Percentiles rank a stretch among this genome's conserved stretches.
These are phyloP conservation scores for Cystobasidiaceae sp. DNA, from an alignment of 1,284 basidiomycete species.

Conservation along the genomic window DNA sequence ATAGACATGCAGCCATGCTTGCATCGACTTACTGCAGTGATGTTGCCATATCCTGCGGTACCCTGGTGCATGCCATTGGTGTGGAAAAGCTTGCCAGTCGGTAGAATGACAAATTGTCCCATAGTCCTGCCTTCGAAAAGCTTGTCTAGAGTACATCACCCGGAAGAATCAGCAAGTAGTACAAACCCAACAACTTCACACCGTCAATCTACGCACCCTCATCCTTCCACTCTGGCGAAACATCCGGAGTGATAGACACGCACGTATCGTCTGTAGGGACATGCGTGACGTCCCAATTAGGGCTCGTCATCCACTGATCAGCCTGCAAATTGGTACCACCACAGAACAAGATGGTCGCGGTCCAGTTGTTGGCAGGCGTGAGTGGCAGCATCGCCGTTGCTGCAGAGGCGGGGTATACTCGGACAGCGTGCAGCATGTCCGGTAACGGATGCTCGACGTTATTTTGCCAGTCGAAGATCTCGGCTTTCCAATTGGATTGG, in stretches of 20 bases:
- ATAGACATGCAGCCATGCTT: neutral
- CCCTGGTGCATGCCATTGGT: constrained; percentile 57
- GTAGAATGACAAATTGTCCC: constrained; percentile 78
- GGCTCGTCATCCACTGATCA: constrained; percentile 54
- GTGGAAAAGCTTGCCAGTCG: constrained; percentile 66
- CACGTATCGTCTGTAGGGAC: constrained; percentile 52
- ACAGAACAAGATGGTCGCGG: constrained; percentile 69
- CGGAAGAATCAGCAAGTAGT: neutral
- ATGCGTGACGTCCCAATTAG: constrained; percentile 62
- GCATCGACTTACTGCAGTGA: constrained; percentile 33
- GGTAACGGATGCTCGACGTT: constrained; percentile 54
- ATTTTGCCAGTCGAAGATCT: constrained; percentile 61
- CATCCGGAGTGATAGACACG: constrained; percentile 69
- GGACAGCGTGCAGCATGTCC: constrained; percentile 57
- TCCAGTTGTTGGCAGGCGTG: constrained; percentile 81
- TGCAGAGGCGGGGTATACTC: constrained; percentile 88
- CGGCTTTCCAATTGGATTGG: constrained; percentile 31
- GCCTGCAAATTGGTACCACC: constrained; percentile 56
- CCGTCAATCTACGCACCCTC: constrained; percentile 53
- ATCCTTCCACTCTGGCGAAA: constrained; percentile 57
- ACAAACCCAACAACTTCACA: too few species aligned
- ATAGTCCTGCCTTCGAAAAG: constrained; percentile 64
- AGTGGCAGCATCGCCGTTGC: constrained; percentile 85
- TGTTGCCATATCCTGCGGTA: constrained; percentile 45
- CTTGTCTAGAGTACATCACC: constrained; percentile 52